A percentile compares a stretch with the other conserved stretches of the same genome.
phyloP scores from a whole-genome alignment of 169 alveolate genomes.

The Plasmodium relictum region DNA sequence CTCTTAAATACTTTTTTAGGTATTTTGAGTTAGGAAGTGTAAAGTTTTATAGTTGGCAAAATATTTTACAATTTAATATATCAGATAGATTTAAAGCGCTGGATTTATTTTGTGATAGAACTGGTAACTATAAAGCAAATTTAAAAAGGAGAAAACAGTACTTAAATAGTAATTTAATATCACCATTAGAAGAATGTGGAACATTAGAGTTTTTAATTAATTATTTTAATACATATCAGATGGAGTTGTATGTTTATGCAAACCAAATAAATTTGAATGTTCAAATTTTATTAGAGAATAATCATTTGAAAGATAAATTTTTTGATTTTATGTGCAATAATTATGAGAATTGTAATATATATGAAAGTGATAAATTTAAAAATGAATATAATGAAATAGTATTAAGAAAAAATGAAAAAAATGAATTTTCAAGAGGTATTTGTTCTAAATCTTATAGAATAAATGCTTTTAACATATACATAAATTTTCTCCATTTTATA shows the following conservation, averaged over 20 bases:
- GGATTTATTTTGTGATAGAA: constrained; percentile 48
- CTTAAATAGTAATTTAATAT: constrained; percentile 1
- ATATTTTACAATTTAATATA: constrained; percentile 21
- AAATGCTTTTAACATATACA: constrained; percentile 15
- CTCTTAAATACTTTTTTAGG: constrained; percentile 17
- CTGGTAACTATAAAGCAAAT: not conserved
- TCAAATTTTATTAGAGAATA: constrained; percentile 27
- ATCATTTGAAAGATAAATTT: constrained; percentile 21
- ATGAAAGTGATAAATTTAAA: constrained; percentile 57
- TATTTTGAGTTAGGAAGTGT: constrained; percentile 32
- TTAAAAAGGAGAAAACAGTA: constrained; percentile 35
- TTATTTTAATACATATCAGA: constrained; percentile 45
- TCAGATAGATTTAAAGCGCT: constrained; percentile 45
- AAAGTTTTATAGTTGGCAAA: constrained; percentile 41
- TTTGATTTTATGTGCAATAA: constrained; percentile 44
- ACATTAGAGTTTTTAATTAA: constrained; percentile 47
- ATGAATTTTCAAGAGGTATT: not conserved
- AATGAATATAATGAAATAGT: not conserved
- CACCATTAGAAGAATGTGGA: constrained; percentile 36
- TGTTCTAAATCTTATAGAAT: not conserved
- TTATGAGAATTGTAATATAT: constrained; percentile 9
- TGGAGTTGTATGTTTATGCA: constrained; percentile 37
- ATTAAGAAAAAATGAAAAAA: constrained; percentile 9
- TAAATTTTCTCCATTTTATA: constrained; percentile 31
- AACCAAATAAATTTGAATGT: constrained; percentile 24